Conservation (phyloP, 371 early-diverging fungal species). For the Vairimorpha apis region DNA sequence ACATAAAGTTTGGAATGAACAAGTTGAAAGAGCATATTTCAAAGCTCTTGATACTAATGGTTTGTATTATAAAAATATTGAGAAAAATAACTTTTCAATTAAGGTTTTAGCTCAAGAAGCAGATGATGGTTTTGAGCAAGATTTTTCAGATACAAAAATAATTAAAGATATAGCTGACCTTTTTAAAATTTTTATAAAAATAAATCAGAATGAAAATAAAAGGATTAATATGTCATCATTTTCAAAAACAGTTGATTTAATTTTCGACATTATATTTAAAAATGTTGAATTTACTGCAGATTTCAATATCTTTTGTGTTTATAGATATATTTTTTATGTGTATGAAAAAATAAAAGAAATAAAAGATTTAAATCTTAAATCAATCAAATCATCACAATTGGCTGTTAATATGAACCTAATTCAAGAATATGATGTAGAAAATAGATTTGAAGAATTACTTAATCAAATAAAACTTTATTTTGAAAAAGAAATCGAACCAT, state of each 20-base stretch:
- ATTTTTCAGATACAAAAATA: conserved; percentile 50
- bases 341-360: conserved; percentile 72
- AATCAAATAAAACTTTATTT: conserved; percentile 71
- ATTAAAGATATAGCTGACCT: conserved; percentile 51
- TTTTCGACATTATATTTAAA: conserved; percentile 18
- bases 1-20: conserved; percentile 87
- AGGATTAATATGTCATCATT: conserved; percentile 15
- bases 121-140: conserved; percentile 65
- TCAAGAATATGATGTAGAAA: conserved; percentile 11
- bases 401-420: conserved; percentile 66
- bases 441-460: conserved; percentile 64
- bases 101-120: conserved; percentile 80
- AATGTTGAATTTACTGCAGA: conserved; percentile 66
- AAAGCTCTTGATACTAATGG: conserved; percentile 88
- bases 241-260: conserved; percentile 9
- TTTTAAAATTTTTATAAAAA: conserved; percentile 19
- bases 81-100: conserved; percentile 71
- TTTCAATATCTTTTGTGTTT: conserved; percentile 72
- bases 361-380: conserved; percentile 67
- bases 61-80: conserved; percentile 74
- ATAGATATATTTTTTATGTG: conserved; percentile 73
- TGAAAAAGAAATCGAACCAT: conserved; percentile 71
- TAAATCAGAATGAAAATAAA: conserved; percentile 26
- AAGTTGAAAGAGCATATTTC: conserved; percentile 82
- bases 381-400: conserved; percentile 63